These are phyloP conservation scores for Fusarium duplospermum DNA, from an alignment of 2,329 filamentous ascomycete genomes.

Conservation along the genomic window DNA sequence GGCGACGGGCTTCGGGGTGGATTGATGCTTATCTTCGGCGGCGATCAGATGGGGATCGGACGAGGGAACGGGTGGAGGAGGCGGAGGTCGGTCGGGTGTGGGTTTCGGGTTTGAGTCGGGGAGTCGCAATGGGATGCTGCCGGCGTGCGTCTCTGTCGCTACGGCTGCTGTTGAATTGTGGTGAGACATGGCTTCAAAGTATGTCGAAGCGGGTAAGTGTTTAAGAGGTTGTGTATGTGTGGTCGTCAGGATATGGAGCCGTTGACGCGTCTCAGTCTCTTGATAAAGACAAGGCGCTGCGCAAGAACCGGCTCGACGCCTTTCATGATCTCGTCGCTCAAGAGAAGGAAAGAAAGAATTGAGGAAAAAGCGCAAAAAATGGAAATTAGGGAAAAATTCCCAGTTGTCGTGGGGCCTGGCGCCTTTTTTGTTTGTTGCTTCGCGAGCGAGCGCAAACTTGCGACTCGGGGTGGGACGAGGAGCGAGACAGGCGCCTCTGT, in stretches of 20 bases:
- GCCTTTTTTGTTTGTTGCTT: conserved; percentile 35
- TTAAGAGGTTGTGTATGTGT: not conserved
- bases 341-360: not conserved
- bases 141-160: conserved; percentile 36
- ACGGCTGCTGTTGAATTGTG: conserved; percentile 25
- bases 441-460: conserved; percentile 41
- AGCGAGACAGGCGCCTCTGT: not conserved
- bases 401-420: conserved; percentile 20
- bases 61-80: conserved; percentile 57
- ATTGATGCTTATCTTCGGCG: conserved; percentile 35
- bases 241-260: conserved; percentile 40
- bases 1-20: conserved; percentile 44
- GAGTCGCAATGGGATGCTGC: conserved; percentile 35
- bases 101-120: conserved; percentile 26
- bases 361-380: not conserved
- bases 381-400: conserved; percentile 5
- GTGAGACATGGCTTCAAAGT: conserved; percentile 40
- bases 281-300: conserved; percentile 41
- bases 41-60: conserved; percentile 51
- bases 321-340: conserved; percentile 44
- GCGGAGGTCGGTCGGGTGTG: conserved; percentile 45
- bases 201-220: not conserved
- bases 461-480: conserved; percentile 41
- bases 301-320: conserved; percentile 37
- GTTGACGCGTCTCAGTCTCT: conserved; percentile 42